Evolutionary conservation across 495 filamentous ascomycete species (phyloP), one percentile per base, ranked within the genome.

Genomic region (Hyaloscypha finlandica): DNA sequence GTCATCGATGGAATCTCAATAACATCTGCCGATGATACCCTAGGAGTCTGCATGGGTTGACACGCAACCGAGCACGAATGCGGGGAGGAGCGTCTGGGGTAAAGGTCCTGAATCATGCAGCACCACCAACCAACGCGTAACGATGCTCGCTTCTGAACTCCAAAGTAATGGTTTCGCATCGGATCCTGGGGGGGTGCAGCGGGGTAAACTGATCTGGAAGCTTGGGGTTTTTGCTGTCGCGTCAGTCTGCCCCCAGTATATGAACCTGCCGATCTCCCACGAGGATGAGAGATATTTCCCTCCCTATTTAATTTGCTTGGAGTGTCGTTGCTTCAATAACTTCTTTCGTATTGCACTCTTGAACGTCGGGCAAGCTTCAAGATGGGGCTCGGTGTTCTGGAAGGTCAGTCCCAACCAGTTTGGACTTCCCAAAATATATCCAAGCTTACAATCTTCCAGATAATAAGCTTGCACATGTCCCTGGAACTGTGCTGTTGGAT

Each of bases 381-480:
- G 0, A 56, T 56, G 53, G 53, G 53, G 53, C 53, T 56, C 3
- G 53, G 53, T 25, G 53, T 56, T 19, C 20, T 56, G 29, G 53
- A 56, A 56, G 53, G 53, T 56, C 1, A 12, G 16, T 19, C 42
- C 16, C 9, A 48, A 14, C 42, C 42, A 56, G 6, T 14, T 56
- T 14, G 5, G 9, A 30, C 53, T 31, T 56, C 53, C 53, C 19
- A 25, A 0, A 0, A 37, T 6, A n/a, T 6, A 31, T 6, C 5
- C 22, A 56, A 31, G 20, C 53, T 56, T 11, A 56, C 29, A 29
- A 19, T 11, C 4, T 59, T 16, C 30, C 29, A 59, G 30, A 59
- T 31, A 8, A 59, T 8, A 59, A 59, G 56, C 56, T 59, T 12
- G 32, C 56, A 25, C 56, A 63, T 54, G 61, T 63, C 30, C 61